Evolutionary conservation across 495 filamentous ascomycete species (phyloP), one percentile per base, ranked within the genome.

Genomic region (Thermochaetoides thermophila): DNA sequence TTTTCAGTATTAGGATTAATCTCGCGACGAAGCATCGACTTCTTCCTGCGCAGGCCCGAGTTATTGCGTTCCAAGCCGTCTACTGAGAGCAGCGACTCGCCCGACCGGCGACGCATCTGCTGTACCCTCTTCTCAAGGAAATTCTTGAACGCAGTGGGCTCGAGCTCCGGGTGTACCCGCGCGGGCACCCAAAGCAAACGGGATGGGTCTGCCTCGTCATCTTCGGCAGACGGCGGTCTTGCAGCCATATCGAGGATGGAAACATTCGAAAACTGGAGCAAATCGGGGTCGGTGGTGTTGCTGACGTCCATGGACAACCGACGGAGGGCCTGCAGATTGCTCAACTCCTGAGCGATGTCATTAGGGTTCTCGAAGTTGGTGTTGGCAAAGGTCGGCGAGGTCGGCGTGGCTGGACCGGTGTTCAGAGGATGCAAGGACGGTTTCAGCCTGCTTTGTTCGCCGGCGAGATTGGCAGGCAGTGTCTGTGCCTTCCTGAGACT

Each of bases 271-370:
- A 89, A 94, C 9, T 78, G 77, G 20, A 91, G 84, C 33, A 99
- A 64, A 54, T 99, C 89, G 4, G 89, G 89, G 52, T 99, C 89
- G 34, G 72, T 75, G n/a, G 78, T 73, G 25, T 78, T 81, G 34
- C 81, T 80, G 10, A 92, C 89, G 56, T 95, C 86, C 91, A 99
- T 96, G 11, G 89, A 96, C 82, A 99, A 87, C 36, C 89, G 78
- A 40, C 89, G 76, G 37, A 99, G 72, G 9, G 91, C 89, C 47
- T 94, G 86, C 32, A 99, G 58, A 50, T 96, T 99, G 56, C 78
- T 92, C 28, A 96, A 60, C 60, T 99, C 89, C 51, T 96, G 84
- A 19, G 83, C 84, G 12, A 99, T 84, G 38, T 86, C 87, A 30
- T 79, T 83, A 9, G 91, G 80, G 45, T 87, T 75, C 61, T 94